These are phyloP conservation scores for Williopsis jadinii DNA, from an alignment of 1,139 yeast species.

Conservation along the genomic window DNA sequence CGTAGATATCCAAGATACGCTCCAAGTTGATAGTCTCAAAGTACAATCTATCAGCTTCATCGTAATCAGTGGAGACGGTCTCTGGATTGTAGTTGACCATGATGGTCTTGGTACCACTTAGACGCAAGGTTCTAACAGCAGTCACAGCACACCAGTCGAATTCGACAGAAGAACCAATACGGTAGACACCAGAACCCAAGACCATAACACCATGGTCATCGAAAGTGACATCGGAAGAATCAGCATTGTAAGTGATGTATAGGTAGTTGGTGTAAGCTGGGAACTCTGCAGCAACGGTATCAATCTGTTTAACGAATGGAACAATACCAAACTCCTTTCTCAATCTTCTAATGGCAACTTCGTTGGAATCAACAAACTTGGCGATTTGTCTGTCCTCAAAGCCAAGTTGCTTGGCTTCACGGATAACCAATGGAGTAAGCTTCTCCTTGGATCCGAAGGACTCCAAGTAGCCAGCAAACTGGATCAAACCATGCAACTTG, in stretches of 20 bases:
- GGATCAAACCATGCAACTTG: conserved; percentile 68
- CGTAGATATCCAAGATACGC: conserved; percentile 93
- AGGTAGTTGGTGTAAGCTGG: conserved; percentile 95
- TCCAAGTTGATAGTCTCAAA: conserved; percentile 94
- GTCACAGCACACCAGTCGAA: conserved; percentile 96
- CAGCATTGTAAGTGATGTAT: conserved; percentile 93
- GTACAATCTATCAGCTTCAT: conserved; percentile 95
- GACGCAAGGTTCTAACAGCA: conserved; percentile 91
- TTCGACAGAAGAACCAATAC: conserved; percentile 92
- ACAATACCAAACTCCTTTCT: conserved; percentile 83
- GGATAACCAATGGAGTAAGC: conserved; percentile 60
- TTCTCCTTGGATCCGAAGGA: conserved; percentile 48
- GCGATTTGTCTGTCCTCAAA: conserved; percentile 98
- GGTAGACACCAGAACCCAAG: conserved; percentile 88
- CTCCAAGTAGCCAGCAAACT: conserved; percentile 58
- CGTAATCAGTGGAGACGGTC: conserved; percentile 96
- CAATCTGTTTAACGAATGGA: conserved; percentile 96
- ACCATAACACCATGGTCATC: conserved; percentile 88
- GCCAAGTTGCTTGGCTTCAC: conserved; percentile 93
- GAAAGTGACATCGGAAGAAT: conserved; percentile 76
- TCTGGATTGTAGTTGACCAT: conserved; percentile 99
- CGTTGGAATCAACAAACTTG: conserved; percentile 80
- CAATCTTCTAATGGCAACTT: conserved; percentile 85
- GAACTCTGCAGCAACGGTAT: conserved; percentile 98
- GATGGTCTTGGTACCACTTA: conserved; percentile 81